Conservation (phyloP, 495 filamentous ascomycete species). For the Emericellopsis terricola region DNA sequence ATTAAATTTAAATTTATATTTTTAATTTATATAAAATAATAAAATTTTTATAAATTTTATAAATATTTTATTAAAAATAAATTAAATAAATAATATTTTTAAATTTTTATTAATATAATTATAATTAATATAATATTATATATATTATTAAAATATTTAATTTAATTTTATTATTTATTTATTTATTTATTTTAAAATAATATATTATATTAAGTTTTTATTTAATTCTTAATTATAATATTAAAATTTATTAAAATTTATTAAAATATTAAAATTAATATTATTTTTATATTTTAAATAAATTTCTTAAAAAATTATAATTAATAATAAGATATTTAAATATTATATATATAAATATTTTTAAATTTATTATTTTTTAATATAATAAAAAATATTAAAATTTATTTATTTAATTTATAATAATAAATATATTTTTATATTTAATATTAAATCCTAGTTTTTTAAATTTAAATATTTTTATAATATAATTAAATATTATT, state of each 20-base stretch:
- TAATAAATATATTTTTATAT: not conserved
- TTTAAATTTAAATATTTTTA: not conserved
- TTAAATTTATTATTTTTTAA: not conserved
- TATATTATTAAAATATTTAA: constrained; percentile 1
- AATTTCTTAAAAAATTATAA: not conserved
- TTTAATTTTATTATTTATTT: not conserved
- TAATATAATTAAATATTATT: not conserved
- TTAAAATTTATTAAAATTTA: no score
- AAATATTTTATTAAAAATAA: constrained; percentile 2
- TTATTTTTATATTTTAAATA: not conserved
- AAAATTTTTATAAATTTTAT: no score
- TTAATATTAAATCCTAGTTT: not conserved
- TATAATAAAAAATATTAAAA: not conserved
- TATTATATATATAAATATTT: not conserved
- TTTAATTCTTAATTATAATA: no score
- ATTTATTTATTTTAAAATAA: no score
- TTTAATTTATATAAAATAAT: constrained; percentile 1
- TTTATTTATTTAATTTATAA: not conserved
- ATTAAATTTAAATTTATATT: not conserved
- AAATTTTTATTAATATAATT: constrained; percentile 1
- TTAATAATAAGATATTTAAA: not conserved
- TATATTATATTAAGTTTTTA: no score
- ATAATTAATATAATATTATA: constrained; percentile 1
- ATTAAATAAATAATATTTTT: constrained; percentile 1
- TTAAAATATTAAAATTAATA: constrained; percentile 1